Conservation (phyloP, 345 rosid genomes). For the sweet orange (Citrus sinensis) region DVS_A1.0 CM039168.1:10626001-10626500, state of each 20-base stretch:
- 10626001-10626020: slow-evolving; percentile 8
- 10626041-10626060: background rate
- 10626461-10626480: too few relatives aligned
- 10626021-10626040: background rate
- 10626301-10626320: background rate
- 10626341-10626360: too few relatives aligned
- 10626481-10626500: too few relatives aligned
- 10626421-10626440: too few relatives aligned
- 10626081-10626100: background rate
- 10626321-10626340: too few relatives aligned
- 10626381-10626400: too few relatives aligned
- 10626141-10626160: background rate
- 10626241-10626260: slow-evolving; percentile 7
- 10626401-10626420: too few relatives aligned
- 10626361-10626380: too few relatives aligned
- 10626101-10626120: background rate
- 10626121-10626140: background rate
- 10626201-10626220: background rate
- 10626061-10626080: background rate
- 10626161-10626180: slow-evolving; percentile 5
- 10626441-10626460: too few relatives aligned
- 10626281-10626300: slow-evolving; percentile 13
- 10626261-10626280: slow-evolving; percentile 11
- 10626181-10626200: background rate
- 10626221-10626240: slow-evolving; percentile 11